These are phyloP conservation scores for Fusarium sp. DNA, from an alignment of 2,329 filamentous ascomycete genomes.

Conservation along the genomic window DNA sequence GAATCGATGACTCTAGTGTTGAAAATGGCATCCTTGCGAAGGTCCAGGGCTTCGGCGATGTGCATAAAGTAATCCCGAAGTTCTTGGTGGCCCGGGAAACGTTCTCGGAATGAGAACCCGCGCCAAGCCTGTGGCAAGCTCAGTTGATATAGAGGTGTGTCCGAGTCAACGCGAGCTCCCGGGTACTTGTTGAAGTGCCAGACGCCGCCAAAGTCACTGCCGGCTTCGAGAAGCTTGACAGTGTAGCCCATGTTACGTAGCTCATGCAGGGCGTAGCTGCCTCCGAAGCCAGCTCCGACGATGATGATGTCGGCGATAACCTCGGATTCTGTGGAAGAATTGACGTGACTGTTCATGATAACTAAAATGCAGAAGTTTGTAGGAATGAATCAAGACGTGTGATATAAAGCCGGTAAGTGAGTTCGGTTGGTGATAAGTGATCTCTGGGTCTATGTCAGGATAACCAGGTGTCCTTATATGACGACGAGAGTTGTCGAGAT, in stretches of 20 bases:
- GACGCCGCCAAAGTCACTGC: conserved; percentile 27
- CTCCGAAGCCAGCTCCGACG: conserved; percentile 29
- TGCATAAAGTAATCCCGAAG: not conserved
- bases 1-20: not conserved
- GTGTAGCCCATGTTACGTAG: conserved; percentile 13
- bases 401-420: not conserved
- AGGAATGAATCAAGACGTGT: not conserved
- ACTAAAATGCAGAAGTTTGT: not conserved
- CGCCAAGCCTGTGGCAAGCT: not conserved
- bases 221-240: conserved; percentile 20
- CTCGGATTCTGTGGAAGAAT: not conserved
- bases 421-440: not conserved
- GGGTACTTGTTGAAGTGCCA: conserved; percentile 37
- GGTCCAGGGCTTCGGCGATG: not conserved
- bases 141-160: conserved; percentile 20
- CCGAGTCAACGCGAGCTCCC: conserved; percentile 23
- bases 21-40: not conserved
- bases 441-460: not conserved
- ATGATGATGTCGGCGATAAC: conserved; percentile 11
- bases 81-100: conserved; percentile 16
- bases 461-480: not conserved
- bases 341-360: not conserved
- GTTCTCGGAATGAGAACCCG: conserved; percentile 6
- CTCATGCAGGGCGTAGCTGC: conserved; percentile 15
- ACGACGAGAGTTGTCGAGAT: not conserved